Base-by-base conservation (phyloP, 2,329 filamentous ascomycete genomes). In the Dactylellina drechsleri region DNA sequence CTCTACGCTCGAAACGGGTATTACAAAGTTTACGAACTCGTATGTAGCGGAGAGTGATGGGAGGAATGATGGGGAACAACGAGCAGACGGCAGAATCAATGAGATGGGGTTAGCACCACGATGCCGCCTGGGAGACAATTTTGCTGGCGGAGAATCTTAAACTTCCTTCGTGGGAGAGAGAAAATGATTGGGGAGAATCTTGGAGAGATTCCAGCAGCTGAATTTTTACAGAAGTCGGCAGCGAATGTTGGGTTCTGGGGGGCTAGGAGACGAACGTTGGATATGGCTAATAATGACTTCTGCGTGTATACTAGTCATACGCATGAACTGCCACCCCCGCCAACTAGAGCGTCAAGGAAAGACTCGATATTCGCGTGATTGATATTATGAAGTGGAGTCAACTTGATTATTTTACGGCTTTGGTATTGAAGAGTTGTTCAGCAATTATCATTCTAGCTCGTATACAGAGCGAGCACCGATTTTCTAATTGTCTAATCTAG, bases 201-300 rank as follows among this genome's bases (percentile, higher is more conserved):
- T 15, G 59, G 31, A n/a, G 20, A 26, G 45, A 60, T 54, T 36
- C 15, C 26, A 10, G 3, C 7, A 7, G 20, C 26, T 6, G 40
- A 61, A n/a, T 36, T 10, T 23, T 43, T 26, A 6, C 26, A 43
- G 16, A 23, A 10, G n/a, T 20, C 50, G 12, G 52, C 52, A 2
- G 26, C 59, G n/a, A 71, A 71, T 58, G 45, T 72, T 47, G 67
- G 67, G 1, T 65, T 72, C 18, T 72, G 59, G 59, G 28, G 53
- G 1, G 65, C 54, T 5, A 52, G 49, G 6, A 58, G 56, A 16
- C 65, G 53, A 60, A 49, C 5, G 15, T 65, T 65, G 54, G 60
- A 73, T 45, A 53, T 73, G 68, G 43, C n/a, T 0, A 47, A 73
- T 56, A 73, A 73, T 16, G 68, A 66, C 45, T 73, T 57, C 43